phyloP scores from a whole-genome alignment of 495 filamentous ascomycete genomes.

The Neurospora intermedia region DNA sequence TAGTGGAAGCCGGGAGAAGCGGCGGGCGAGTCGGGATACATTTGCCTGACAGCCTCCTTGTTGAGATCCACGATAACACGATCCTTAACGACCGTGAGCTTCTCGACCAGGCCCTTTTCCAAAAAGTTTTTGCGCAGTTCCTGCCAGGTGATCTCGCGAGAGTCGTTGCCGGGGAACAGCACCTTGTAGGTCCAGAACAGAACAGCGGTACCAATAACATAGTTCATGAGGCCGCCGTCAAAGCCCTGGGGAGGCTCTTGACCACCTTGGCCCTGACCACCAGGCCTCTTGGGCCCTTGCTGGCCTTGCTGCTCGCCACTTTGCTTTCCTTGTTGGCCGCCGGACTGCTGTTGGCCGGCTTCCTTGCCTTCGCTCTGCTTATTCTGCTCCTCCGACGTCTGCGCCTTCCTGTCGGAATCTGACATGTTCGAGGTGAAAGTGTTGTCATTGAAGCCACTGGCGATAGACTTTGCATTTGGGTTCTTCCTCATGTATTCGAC shows the following conservation, averaged over 20 bases:
- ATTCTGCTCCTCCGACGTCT: slow-evolving; percentile 10
- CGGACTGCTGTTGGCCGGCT: slow-evolving; percentile 11
- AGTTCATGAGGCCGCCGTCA: slow-evolving; percentile 5
- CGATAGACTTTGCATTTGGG: neutral
- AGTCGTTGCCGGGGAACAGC: slow-evolving; percentile 10
- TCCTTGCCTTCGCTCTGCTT: slow-evolving; percentile 7
- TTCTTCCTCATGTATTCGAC: neutral
- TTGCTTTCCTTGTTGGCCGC: slow-evolving; percentile 13
- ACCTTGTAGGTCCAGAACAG: slow-evolving; percentile 14
- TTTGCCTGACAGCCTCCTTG: slow-evolving; percentile 60
- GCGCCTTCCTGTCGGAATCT: slow-evolving; percentile 9
- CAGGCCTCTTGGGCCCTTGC: slow-evolving; percentile 12
- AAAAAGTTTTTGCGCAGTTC: slow-evolving; percentile 87
- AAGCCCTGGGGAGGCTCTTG: slow-evolving; percentile 2
- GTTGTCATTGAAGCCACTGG: neutral
- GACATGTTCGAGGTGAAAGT: slow-evolving; percentile 14
- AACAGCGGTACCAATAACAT: slow-evolving; percentile 3
- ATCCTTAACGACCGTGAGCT: slow-evolving; percentile 65
- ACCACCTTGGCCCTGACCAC: slow-evolving; percentile 19
- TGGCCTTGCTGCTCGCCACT: slow-evolving; percentile 21
- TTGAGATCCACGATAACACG: slow-evolving; percentile 76
- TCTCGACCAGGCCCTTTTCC: slow-evolving; percentile 91
- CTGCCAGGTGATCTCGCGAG: slow-evolving; percentile 89
- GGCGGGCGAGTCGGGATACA: slow-evolving; percentile 76
- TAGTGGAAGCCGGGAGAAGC: slow-evolving; percentile 64